Evolutionary conservation across 2,329 filamentous ascomycete species (phyloP).

Genomic region (Sporothrix dimorphospora): DNA sequence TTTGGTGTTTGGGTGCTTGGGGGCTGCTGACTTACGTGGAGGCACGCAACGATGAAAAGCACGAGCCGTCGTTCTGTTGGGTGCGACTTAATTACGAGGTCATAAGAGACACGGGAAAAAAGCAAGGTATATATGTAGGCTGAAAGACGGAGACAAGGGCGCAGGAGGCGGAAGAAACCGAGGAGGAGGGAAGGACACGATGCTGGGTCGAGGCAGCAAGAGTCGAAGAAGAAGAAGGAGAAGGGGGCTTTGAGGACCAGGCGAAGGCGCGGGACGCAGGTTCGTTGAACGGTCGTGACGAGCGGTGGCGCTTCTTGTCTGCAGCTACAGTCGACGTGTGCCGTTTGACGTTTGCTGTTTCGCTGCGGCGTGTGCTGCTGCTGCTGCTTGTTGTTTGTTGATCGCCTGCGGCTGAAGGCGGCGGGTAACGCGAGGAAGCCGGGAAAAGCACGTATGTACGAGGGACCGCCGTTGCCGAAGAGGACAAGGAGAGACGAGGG

Average conservation of each 20-base stretch:
- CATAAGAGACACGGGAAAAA: constrained; percentile 25
- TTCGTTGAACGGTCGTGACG: constrained; percentile 7
- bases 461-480: constrained; percentile 7
- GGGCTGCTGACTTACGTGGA: constrained; percentile 23
- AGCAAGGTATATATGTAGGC: constrained; percentile 15
- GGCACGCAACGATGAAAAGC: background rate
- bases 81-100: constrained; percentile 25
- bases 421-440: constrained; percentile 12
- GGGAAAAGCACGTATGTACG: constrained; percentile 6
- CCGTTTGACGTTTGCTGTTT: background rate
- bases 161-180: constrained; percentile 16
- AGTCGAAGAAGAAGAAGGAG: background rate
- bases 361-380: constrained; percentile 2
- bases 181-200: background rate
- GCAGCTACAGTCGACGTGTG: background rate
- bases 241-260: background rate
- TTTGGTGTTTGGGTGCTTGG: background rate
- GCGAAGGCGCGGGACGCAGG: background rate
- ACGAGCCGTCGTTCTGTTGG: constrained; percentile 3
- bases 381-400: constrained; percentile 7
- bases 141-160: constrained; percentile 20
- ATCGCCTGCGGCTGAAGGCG: constrained; percentile 20
- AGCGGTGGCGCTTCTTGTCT: constrained; percentile 5
- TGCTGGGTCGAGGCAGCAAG: background rate
- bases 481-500: constrained; percentile 5